A percentile compares a stretch with the other conserved stretches of the same genome.
Conservation (phyloP, 768 basidiomycete genomes). For the Pisolithus sp. region DNA sequence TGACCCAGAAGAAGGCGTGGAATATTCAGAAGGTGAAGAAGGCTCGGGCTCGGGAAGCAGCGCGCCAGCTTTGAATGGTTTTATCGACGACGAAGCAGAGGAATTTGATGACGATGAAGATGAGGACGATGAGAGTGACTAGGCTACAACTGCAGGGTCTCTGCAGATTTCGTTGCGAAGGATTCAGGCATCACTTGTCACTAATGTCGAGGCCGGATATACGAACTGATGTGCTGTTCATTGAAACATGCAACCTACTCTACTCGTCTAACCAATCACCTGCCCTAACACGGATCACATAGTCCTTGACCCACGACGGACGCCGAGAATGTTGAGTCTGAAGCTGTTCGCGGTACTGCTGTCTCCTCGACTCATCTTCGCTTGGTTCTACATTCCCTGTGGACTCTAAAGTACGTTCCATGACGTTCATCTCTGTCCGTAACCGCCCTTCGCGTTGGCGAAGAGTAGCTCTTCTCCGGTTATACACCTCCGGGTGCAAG, state of each 20-base stretch:
- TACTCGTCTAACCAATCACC: slow-evolving; percentile 68
- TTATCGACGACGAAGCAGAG: slow-evolving; percentile 60
- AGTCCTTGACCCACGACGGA: slow-evolving; percentile 56
- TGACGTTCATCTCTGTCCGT: slow-evolving; percentile 54
- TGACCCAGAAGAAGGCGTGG: slow-evolving; percentile 38
- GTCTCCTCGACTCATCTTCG: slow-evolving; percentile 25
- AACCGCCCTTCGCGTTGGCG: slow-evolving; percentile 59
- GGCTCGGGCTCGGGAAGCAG: slow-evolving; percentile 31
- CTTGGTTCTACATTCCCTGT: slow-evolving; percentile 27
- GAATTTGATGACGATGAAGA: slow-evolving; percentile 42
- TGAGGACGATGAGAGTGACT: slow-evolving; percentile 49
- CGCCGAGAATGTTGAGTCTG: slow-evolving; percentile 44
- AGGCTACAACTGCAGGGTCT: not conserved
- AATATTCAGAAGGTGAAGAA: slow-evolving; percentile 36
- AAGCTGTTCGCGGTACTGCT: slow-evolving; percentile 35
- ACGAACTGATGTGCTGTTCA: not conserved
- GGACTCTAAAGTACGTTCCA: slow-evolving; percentile 20
- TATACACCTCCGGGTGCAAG: slow-evolving; percentile 70
- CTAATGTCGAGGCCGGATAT: not conserved
- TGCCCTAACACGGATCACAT: slow-evolving; percentile 56
- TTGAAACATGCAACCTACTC: not conserved
- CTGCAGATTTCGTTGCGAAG: too few species aligned
- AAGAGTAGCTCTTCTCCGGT: slow-evolving; percentile 54
- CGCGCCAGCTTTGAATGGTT: slow-evolving; percentile 38
- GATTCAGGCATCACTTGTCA: not conserved